Percentiles rank a stretch among this genome's conserved stretches.
Evolutionary conservation across 805 yeast genomes (phyloP).

Genomic region (Myxozyma melibiosi): DNA sequence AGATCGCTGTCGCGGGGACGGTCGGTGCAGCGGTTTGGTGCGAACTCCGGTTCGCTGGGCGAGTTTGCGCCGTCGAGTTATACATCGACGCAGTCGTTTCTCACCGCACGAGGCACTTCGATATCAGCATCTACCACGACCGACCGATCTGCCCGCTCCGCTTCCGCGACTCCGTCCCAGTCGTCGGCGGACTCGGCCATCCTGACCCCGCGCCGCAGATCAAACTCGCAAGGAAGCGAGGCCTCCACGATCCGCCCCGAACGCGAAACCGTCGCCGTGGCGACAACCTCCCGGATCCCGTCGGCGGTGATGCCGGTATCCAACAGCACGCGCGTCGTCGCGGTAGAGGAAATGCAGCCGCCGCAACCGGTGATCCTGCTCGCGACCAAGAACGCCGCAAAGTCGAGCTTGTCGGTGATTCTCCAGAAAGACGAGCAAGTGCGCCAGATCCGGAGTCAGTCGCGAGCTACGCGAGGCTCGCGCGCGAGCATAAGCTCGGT

Average conservation of each 20-base stretch:
- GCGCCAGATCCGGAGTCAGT: slow-evolving; percentile 10
- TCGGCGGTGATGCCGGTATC: slow-evolving; percentile 2
- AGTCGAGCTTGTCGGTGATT: slow-evolving; percentile 16
- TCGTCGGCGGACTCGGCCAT: neutral
- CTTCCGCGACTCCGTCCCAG: slow-evolving; percentile 6
- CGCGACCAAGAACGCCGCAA: slow-evolving; percentile 18
- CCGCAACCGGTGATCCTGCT: slow-evolving; percentile 26
- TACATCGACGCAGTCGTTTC: slow-evolving; percentile 28
- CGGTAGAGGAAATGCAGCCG: slow-evolving; percentile 16
- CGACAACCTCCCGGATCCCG: neutral
- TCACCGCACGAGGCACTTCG: slow-evolving; percentile 30
- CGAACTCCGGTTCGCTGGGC: neutral
- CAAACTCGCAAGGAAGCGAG: slow-evolving; percentile 13
- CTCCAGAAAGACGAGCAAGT: slow-evolving; percentile 23
- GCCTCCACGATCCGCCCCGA: slow-evolving; percentile 24
- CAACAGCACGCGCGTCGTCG: neutral
- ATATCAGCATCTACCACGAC: slow-evolving; percentile 12
- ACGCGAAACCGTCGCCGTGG: slow-evolving; percentile 6
- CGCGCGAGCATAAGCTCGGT: neutral
- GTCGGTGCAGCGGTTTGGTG: slow-evolving; percentile 3
- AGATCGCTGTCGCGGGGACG: slow-evolving; percentile 25
- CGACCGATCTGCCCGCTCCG: slow-evolving; percentile 7
- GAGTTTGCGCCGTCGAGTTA: slow-evolving; percentile 32
- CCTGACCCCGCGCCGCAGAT: neutral
- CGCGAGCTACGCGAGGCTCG: neutral